Evolutionary conservation across 2,329 filamentous ascomycete species (phyloP), one percentile per base, ranked within the genome.

Genomic region (Didymella glomerata): DNA sequence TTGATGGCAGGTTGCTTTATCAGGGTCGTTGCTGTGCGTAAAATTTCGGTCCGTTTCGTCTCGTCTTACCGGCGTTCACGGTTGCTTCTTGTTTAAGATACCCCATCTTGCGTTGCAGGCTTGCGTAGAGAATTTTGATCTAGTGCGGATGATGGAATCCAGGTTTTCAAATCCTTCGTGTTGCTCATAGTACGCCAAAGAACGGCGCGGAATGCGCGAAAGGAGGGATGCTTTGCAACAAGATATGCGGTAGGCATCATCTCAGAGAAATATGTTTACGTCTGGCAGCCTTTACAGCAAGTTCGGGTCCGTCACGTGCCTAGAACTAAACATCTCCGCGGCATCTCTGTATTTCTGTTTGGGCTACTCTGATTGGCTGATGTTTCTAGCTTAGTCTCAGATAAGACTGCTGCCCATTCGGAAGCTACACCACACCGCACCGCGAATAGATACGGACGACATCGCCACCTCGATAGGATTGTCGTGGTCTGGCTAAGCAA

Each of bases 401-500:
- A 59, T 59, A 59, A 59, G 50, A 54, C 36, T 24, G 22, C 44
- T 48, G 44, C 24, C 34, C n/a, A 18, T 49, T 46, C 41, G 34
- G 56, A 25, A 50, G 16, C 40, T 54, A 49, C 46, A 54, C 50
- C 48, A 30, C 41, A 59, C 30, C 25, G 32, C 40, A 50, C 41
- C 56, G 50, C 41, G 50, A 59, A 54, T 47, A 54, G 50, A 59
- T 59, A 59, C 56, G 56, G 45, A 42, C 20, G 28, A 5, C 22
- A 20, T 59, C 22, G 56, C 51, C 50, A 50, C 50, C 40, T 20
- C n/a, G 46, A 46, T 59, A 54, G 32, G 32, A n/a, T 13, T 7
- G 25, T 47, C 34, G 30, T 40, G 18, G 49, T 38, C n/a, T 54
- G 52, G 56, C 50, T 54, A 54, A 54, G 50, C 50, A 54, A 47